A percentile compares a stretch with the other conserved stretches of the same genome.
phyloP scores from a whole-genome alignment of 495 filamentous ascomycete species.

The Recurvomyces mirabilis region DNA sequence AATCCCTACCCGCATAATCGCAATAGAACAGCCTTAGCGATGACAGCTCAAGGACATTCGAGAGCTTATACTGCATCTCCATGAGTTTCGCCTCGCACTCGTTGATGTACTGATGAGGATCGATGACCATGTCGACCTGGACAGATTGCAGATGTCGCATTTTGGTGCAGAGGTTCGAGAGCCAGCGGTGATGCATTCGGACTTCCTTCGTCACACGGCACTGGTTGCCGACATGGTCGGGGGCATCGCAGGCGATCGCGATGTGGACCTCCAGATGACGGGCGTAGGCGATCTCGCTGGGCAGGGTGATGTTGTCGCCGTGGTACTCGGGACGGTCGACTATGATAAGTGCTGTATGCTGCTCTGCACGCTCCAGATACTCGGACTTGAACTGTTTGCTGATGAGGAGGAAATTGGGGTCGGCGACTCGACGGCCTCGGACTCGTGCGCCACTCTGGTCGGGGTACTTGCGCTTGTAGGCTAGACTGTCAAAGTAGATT shows the following conservation, averaged over 20 bases:
- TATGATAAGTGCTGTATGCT: constrained; percentile 1
- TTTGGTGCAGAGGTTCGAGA: constrained; percentile 1
- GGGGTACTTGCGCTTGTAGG: constrained; percentile 3
- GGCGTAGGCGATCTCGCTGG: background rate
- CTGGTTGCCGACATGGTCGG: background rate
- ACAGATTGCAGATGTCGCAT: constrained; percentile 1
- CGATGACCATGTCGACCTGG: constrained; percentile 1
- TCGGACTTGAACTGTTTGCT: constrained; percentile 1
- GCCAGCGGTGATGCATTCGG: constrained; percentile 9
- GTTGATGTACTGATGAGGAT: constrained; percentile 2
- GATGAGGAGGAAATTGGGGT: background rate
- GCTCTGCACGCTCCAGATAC: constrained; percentile 5
- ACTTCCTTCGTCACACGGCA: constrained; percentile 4
- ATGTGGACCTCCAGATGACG: constrained; percentile 1
- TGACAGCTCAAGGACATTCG: constrained; percentile 3
- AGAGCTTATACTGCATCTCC: constrained; percentile 1
- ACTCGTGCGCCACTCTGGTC: constrained; percentile 4
- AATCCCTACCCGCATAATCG: constrained; percentile 4
- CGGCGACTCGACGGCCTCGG: background rate
- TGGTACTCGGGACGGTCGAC: constrained; percentile 7
- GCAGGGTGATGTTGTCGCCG: background rate
- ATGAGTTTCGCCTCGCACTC: constrained; percentile 1
- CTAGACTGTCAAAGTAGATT: constrained; percentile 4
- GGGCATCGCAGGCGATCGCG: constrained; percentile 1
- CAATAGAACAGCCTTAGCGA: background rate